These are phyloP conservation scores for Pichia sp. DNA, from an alignment of 1,139 yeast genomes.

Conservation along the genomic window DNA sequence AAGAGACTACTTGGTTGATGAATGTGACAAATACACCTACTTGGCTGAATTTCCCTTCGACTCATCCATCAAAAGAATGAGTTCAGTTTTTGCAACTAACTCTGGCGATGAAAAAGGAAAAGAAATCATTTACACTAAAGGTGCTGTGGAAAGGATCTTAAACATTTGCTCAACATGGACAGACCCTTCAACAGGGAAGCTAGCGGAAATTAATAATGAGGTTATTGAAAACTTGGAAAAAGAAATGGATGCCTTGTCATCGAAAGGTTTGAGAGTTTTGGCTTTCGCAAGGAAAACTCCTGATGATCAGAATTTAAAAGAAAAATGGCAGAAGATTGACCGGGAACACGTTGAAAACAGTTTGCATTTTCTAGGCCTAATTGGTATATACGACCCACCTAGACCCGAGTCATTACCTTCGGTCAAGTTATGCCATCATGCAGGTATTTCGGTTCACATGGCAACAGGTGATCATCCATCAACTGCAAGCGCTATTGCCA, in stretches of 20 bases:
- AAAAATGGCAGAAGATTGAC: conserved; percentile 33
- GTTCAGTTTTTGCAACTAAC: conserved; percentile 47
- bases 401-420: conserved; percentile 66
- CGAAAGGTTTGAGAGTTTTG: conserved; percentile 69
- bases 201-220: conserved; percentile 39
- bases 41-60: conserved; percentile 73
- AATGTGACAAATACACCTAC: conserved; percentile 37
- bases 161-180: conserved; percentile 56
- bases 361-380: conserved; percentile 60
- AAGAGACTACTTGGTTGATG: conserved; percentile 42
- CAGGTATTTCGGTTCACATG: conserved; percentile 82
- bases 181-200: conserved; percentile 35
- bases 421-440: conserved; percentile 64
- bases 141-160: conserved; percentile 74
- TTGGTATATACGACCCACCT: conserved; percentile 84
- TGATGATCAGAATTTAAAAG: conserved; percentile 21
- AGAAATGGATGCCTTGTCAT: conserved; percentile 60
- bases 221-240: conserved; percentile 44
- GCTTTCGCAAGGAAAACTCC: conserved; percentile 55
- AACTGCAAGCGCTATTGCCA: conserved; percentile 78
- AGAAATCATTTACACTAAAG: conserved; percentile 56
- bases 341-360: conserved; percentile 53
- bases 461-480: conserved; percentile 83
- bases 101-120: conserved; percentile 28
- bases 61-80: conserved; percentile 72